These are phyloP conservation scores for Leccinum obscurum DNA, from an alignment of 768 basidiomycete genomes.

Conservation along the genomic window DNA sequence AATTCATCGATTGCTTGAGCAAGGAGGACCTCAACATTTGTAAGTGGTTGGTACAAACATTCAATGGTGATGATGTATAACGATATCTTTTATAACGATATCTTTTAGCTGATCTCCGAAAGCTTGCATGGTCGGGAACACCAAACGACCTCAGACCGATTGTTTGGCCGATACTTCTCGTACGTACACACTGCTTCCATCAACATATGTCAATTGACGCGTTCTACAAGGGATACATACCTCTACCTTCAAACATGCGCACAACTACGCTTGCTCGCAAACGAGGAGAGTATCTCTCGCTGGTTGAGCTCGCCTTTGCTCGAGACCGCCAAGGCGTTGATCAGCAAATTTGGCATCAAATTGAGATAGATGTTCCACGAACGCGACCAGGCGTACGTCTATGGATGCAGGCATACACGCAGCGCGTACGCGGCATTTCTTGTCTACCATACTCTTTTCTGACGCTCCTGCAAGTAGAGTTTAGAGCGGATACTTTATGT, in stretches of 20 bases:
- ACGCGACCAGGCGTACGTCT: slow-evolving; percentile 88
- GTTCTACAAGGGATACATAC: slow-evolving; percentile 81
- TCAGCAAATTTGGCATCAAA: slow-evolving; percentile 99
- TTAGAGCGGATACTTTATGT: slow-evolving; percentile 96
- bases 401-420: slow-evolving; percentile 90
- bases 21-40: slow-evolving; percentile 82
- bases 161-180: slow-evolving; percentile 92
- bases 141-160: slow-evolving; percentile 85
- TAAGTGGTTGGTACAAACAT: slow-evolving; percentile 36
- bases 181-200: slow-evolving; percentile 40
- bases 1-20: slow-evolving; percentile 78
- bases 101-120: slow-evolving; percentile 71
- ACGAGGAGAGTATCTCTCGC: slow-evolving; percentile 85
- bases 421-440: slow-evolving; percentile 59
- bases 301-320: slow-evolving; percentile 89
- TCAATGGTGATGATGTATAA: slow-evolving; percentile 6
- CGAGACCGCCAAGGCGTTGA: slow-evolving; percentile 84
- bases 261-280: slow-evolving; percentile 80
- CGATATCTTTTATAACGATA: slow-evolving; percentile 5
- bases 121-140: slow-evolving; percentile 94
- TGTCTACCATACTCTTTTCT: slow-evolving; percentile 7
- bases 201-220: slow-evolving; percentile 7
- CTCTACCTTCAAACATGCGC: slow-evolving; percentile 76
- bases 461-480: slow-evolving; percentile 52
- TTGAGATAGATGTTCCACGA: slow-evolving; percentile 96